phyloP scores from a whole-genome alignment of 1,139 yeast genomes.

The Meyerozyma carpophila region DNA sequence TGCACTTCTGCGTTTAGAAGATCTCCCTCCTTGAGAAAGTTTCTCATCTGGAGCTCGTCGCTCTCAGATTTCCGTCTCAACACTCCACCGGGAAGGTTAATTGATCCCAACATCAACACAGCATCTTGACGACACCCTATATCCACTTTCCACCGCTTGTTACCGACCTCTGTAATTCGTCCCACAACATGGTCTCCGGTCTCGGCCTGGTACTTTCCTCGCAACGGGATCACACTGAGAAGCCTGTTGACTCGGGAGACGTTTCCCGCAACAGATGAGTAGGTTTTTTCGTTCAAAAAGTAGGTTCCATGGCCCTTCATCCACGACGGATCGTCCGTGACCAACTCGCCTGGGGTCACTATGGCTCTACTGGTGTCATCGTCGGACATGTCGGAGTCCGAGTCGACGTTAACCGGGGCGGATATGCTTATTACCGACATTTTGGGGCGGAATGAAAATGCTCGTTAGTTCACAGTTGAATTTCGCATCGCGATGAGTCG shows the following conservation, averaged over 20 bases:
- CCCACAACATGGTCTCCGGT: slow-evolving; percentile 97
- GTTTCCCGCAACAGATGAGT: slow-evolving; percentile 89
- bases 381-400: slow-evolving; percentile 32
- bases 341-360: slow-evolving; percentile 96
- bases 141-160: slow-evolving; percentile 94
- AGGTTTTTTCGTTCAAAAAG: slow-evolving; percentile 64
- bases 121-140: slow-evolving; percentile 94
- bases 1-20: slow-evolving; percentile 94
- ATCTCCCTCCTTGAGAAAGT: slow-evolving; percentile 94
- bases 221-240: slow-evolving; percentile 77
- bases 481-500: neutral
- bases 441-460: neutral
- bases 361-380: slow-evolving; percentile 18
- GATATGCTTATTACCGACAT: slow-evolving; percentile 1
- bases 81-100: slow-evolving; percentile 96
- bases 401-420: slow-evolving; percentile 11
- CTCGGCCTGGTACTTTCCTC: slow-evolving; percentile 87
- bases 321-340: slow-evolving; percentile 94
- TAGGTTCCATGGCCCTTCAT: slow-evolving; percentile 99
- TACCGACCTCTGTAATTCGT: slow-evolving; percentile 88
- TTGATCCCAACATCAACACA: slow-evolving; percentile 86
- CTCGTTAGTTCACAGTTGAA: neutral
- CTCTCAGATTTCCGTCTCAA: slow-evolving; percentile 88
- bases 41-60: slow-evolving; percentile 95
- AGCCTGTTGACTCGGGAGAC: slow-evolving; percentile 82